Evolutionary conservation across 345 rosid genomes (phyloP), one percentile per base, ranked within the genome.

Genomic region (Hibiscus tridactylites): DNA sequence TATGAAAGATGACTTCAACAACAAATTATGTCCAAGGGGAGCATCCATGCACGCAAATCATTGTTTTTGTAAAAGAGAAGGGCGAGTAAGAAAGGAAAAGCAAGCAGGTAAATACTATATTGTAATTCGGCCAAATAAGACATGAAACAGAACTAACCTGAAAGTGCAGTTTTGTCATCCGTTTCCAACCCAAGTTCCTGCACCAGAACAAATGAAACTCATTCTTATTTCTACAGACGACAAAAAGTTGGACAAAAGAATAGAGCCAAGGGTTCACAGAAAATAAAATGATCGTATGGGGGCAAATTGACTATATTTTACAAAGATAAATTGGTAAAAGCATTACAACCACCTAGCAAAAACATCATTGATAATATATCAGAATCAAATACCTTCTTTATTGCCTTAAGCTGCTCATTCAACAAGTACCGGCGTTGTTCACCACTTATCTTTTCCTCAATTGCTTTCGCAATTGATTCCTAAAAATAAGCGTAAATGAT

Each of bases 181-280:
- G 98, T 87, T 83, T 96, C 99, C 85, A 96, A 80, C 44, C 99
- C 99, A 71, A 96, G 96, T 79, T 95, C 99, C 99, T 92, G 87
- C 68, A 77, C 44, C 44, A 69, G 35, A 68, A 77, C 29, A 79
- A 66, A 31, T 63, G 33, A 71, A 70, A 75, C 76, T 63, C 56
- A 68, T 52, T 72, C 35, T 47, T 72, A 59, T 71, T 50, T 50
- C 44, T 29, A 28, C 59, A 49, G 59, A 71, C 13, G 61, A 29
- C 15, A 46, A 74, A 56, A 62, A 7, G 59, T 17, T 19, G n/a
- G 67, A 74, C 63, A 15, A 64, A 52, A n/a, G 35, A 62, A 33
- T 71, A 69, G 46, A 15, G 37, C 61, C 26, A 1, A 17, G 39
- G 70, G 46, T 57, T 37, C 52, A 24, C 31, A 15, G 47, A 57